phyloP scores from a whole-genome alignment of 208 protist genomes.

The Trypanosoma cruzi region DNA sequence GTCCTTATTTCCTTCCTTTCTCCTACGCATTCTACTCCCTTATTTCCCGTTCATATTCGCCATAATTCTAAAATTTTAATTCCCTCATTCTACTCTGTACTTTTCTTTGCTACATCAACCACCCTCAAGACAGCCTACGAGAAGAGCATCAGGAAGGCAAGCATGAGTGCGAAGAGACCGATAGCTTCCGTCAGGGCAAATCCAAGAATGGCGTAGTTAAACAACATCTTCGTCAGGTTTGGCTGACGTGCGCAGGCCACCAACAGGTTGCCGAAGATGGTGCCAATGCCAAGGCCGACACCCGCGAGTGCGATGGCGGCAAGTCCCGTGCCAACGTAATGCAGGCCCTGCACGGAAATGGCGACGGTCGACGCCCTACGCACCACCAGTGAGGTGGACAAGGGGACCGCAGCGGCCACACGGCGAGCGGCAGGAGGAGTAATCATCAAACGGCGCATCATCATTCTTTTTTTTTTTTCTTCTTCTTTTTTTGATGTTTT shows the following conservation, averaged over 20 bases:
- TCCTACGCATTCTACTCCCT: background rate
- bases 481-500: conserved; percentile 3
- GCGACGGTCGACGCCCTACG: conserved; percentile 60
- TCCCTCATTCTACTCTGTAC: background rate
- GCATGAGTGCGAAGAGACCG: conserved; percentile 75
- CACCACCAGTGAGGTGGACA: conserved; percentile 30
- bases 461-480: conserved; percentile 35
- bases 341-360: conserved; percentile 68
- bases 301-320: conserved; percentile 71
- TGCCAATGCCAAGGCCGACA: conserved; percentile 79
- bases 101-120: background rate
- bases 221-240: conserved; percentile 75
- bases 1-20: background rate
- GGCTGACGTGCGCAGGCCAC: conserved; percentile 76
- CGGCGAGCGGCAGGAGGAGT: conserved; percentile 51
- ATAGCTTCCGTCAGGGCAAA: conserved; percentile 85
- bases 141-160: conserved; percentile 85
- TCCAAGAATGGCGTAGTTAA: conserved; percentile 84
- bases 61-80: background rate
- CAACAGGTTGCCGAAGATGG: conserved; percentile 66
- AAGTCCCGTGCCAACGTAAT: conserved; percentile 76
- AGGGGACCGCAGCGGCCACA: conserved; percentile 1
- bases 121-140: conserved; percentile 35
- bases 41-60: background rate
- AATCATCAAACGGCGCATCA: conserved; percentile 73